Base-by-base conservation (phyloP, 1,139 yeast species). In the Pichia sp. region DNA sequence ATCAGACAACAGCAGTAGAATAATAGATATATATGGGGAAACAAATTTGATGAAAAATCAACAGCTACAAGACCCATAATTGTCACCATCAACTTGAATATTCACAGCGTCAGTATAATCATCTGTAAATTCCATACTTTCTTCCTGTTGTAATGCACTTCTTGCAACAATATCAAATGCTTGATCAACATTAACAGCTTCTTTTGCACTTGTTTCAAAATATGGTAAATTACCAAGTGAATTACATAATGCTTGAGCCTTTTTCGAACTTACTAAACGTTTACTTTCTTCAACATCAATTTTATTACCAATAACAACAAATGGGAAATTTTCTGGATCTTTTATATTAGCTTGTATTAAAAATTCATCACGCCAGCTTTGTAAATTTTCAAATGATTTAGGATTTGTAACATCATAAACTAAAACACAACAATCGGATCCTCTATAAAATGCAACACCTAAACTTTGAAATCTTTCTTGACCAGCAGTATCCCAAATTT, bases 401-500 rank as follows among this genome's bases (percentile, higher is more conserved):
- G 87, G 84, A 68, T 90, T 90, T 54, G 95, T 89, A 44, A 92
- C 97, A 64, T 90, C 97, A 66, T 85, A 90, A 58, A 94, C 95
- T 54, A 92, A 75, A 8, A 92, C 97, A 69, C 98, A 92, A 68
- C 98, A 92, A 67, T 92, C 98, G 1, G 98, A 97, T 36, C 98
- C 98, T 59, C 98, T 76, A 68, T 92, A 92, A 66, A 92, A 92
- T 1, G 98, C 98, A 42, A 92, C 97, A 25, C 98, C 98, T 55
- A 92, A 74, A 53, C 95, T 83, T 69, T 92, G 98, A 73, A 92
- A 92, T 58, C 98, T 74, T 69, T 92, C 98, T 72, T 92, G 98
- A 33, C 98, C 98, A 3, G 98, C 98, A 40, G 98, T 92, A 65
- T 92, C 98, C 98, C 98, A 92, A 49, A 92, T 81, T 73, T 92